Evolutionary conservation across 768 basidiomycete genomes (phyloP), one percentile per base, ranked within the genome.

Genomic region (Paxillus involutus): DNA sequence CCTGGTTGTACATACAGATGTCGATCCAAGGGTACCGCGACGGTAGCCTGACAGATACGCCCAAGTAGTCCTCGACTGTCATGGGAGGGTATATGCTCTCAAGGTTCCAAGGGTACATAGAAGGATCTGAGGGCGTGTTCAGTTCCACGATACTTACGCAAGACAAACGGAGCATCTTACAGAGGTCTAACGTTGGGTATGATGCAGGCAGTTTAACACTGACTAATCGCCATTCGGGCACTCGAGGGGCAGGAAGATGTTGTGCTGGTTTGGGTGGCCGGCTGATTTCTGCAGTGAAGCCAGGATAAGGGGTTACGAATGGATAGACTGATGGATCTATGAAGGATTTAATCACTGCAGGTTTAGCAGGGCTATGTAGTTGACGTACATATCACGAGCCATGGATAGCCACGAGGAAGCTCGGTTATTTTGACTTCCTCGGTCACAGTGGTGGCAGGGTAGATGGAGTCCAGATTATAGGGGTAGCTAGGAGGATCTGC

Each of bases 401-500:
- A 68, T 6, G 77, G 76, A 57, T 76, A 78, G 7, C 44, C 40
- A 52, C 41, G 39, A 43, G 61, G 44, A 36, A 59, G 45, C 16
- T 55, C 50, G n/a, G 56, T 41, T 21, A 59, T 53, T 24, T 40
- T 26, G 21, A 43, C n/a, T 4, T 50, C 42, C 37, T 56, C 47
- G 2, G 11, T 26, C 29, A 24, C 7, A 2, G 36, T 41, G 26
- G 46, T 17, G 41, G 17, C 44, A n/a, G 72, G 70, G 57, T 79
- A 78, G 46, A 77, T 71, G 24, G 52, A 55, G 42, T 67, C 49
- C 14, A 78, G 58, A 59, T 72, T 73, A 55, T 59, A 63, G 8
- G 79, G 77, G 63, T 81, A 80, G 44, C 70, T 64, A 49, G 72
- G 58, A 49, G 65, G 63, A 62, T 78, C 77, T 78, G 48, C 17